Evolutionary conservation across 495 filamentous ascomycete species (phyloP), one percentile per base, ranked within the genome.

Genomic region (Lepraria neglecta): DNA sequence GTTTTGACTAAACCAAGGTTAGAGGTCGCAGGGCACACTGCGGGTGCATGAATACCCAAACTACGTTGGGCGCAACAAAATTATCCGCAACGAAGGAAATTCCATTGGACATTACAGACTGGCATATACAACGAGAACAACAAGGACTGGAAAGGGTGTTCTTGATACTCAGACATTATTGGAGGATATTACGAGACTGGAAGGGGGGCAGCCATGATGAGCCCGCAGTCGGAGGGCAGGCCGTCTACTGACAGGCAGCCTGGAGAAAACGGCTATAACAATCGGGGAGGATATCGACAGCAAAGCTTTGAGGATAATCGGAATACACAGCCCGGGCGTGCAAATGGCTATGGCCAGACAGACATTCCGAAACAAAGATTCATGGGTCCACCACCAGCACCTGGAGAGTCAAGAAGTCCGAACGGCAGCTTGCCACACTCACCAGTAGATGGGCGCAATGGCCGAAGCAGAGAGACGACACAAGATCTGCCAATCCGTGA

Each of bases 141-240:
- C 15, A 54, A 35, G 17, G 31, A 19, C 28, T 9, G 3, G 35
- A 17, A 5, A 54, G 21, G 28, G 35, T 1, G 7, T 19, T 19
- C n/a, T 35, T n/a, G 14, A 54, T 17, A 19, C 19, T 38, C 28
- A 28, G 21, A 38, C 35, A 24, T 47, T 21, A n/a, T 50, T 27
- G 42, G 42, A 40, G 19, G 30, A 12, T 46, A 56, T 47, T 6
- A 61, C 40, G n/a, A 51, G 31, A 46, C 35, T 31, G 30, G 42
- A 31, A 54, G 51, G 51, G 40, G 44, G 59, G 42, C 55, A 12
- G 51, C 56, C 44, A 61, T 42, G 51, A 67, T 69, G 64, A 63
- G 67, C 40, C 60, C 65, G 38, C 64, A 67, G 48, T 58, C 65
- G 46, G 65, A 69, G 61, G 54, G 65, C 12, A 58, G 67, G 55